These are phyloP conservation scores for Linnemannia zychae DNA, from an alignment of 192 early-diverging fungal species.

Conservation along the genomic window DNA sequence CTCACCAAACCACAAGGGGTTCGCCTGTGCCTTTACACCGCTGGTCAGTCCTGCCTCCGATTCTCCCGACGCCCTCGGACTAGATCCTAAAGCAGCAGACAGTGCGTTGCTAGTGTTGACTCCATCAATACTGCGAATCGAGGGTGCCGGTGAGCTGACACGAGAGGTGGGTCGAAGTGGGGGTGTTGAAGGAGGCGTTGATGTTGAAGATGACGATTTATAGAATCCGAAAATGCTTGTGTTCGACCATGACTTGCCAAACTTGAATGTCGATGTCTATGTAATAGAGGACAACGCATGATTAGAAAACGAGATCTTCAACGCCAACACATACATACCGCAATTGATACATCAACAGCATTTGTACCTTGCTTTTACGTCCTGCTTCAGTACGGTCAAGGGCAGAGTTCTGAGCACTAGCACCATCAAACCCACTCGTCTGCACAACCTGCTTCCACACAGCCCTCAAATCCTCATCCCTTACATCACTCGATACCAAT, in stretches of 20 bases:
- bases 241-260: constrained; percentile 56
- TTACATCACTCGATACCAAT: constrained; percentile 43
- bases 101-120: constrained; percentile 8
- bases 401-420: constrained; percentile 1
- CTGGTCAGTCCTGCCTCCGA: constrained; percentile 19
- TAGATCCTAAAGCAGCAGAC: constrained; percentile 19
- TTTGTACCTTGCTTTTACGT: constrained; percentile 45
- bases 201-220: constrained; percentile 21
- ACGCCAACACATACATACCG: background rate
- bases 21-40: constrained; percentile 38
- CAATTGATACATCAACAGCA: background rate
- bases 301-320: background rate
- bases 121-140: constrained; percentile 48
- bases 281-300: background rate
- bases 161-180: constrained; percentile 39
- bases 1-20: constrained; percentile 51
- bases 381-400: constrained; percentile 36
- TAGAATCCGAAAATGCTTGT: constrained; percentile 55
- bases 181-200: constrained; percentile 44
- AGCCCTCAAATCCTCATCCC: constrained; percentile 36
- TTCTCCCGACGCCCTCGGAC: constrained; percentile 42
- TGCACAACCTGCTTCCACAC: constrained; percentile 50
- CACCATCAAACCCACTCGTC: constrained; percentile 38
- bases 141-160: constrained; percentile 47
- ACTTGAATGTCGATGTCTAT: constrained; percentile 47